These are phyloP conservation scores for Eucalyptus rudis DNA, from an alignment of 345 rosid species.

Conservation along the genomic window DNA sequence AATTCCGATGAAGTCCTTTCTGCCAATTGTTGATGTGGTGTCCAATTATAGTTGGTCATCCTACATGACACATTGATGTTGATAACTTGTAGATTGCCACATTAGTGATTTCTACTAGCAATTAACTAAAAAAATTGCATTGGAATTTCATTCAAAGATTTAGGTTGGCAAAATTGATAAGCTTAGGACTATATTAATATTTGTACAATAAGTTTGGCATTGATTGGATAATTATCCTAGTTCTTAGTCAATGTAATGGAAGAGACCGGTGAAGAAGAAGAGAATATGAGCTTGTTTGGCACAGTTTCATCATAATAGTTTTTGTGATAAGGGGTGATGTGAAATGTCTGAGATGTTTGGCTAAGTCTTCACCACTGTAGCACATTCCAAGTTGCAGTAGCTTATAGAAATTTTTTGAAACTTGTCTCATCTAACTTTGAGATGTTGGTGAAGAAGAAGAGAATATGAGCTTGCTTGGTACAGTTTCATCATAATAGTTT, in stretches of 20 bases:
- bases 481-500: too few species aligned
- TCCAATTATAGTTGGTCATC: neutral
- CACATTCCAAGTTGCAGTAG: neutral
- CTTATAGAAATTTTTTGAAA: neutral
- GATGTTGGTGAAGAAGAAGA: neutral
- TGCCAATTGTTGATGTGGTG: neutral
- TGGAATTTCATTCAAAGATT: neutral
- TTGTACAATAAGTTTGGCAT: neutral
- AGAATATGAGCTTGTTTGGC: neutral
- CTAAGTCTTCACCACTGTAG: neutral
- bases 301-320: neutral
- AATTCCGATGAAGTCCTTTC: neutral
- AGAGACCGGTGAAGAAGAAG: neutral
- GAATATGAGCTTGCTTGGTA: neutral
- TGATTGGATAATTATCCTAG: neutral
- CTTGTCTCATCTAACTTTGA: neutral
- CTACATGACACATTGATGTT: neutral
- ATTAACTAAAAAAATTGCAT: neutral
- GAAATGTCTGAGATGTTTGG: neutral
- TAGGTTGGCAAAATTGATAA: neutral
- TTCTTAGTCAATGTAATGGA: neutral
- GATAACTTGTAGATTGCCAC: neutral
- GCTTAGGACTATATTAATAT: neutral
- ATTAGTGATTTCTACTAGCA: rapidly evolving
- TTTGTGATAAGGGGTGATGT: neutral